Percentiles rank a stretch among this genome's conserved stretches.
These are phyloP conservation scores for Urostyla sp. DNA, from an alignment of 73 alveolate species.

Conservation along the genomic window DNA sequence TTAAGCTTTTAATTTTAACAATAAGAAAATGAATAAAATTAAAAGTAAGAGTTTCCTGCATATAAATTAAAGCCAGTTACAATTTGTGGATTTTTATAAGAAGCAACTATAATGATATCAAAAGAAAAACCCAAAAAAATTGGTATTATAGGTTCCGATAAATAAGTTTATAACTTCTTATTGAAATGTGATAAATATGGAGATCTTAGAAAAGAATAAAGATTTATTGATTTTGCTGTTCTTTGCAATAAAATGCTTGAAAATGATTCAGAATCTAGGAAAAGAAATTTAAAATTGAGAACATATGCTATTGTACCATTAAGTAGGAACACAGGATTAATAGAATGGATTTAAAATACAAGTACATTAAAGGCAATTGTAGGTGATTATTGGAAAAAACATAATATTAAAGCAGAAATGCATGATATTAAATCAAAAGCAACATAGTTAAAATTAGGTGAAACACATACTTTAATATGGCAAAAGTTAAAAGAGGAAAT, in stretches of 20 bases:
- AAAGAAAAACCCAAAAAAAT: constrained; percentile 85
- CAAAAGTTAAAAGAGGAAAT: constrained; percentile 69
- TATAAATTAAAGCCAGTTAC: constrained; percentile 52
- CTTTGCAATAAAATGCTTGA: constrained; percentile 77
- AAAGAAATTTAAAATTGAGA: constrained; percentile 56
- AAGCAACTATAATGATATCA: constrained; percentile 48
- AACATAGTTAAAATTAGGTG: constrained; percentile 13
- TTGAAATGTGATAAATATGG: constrained; percentile 75
- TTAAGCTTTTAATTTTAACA: background rate
- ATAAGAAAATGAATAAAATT: background rate
- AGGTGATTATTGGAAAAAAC: constrained; percentile 61
- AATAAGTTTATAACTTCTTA: constrained; percentile 62
- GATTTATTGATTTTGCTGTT: constrained; percentile 68
- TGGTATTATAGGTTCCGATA: constrained; percentile 71
- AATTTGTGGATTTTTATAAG: constrained; percentile 53
- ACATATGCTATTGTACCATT: constrained; percentile 75
- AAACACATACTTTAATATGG: constrained; percentile 71
- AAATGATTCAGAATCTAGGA: constrained; percentile 62
- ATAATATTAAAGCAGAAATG: constrained; percentile 67
- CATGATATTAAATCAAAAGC: constrained; percentile 45
- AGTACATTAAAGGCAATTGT: constrained; percentile 69
- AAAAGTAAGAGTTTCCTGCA: constrained; percentile 30
- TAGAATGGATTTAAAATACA: constrained; percentile 88
- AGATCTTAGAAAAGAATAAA: constrained; percentile 80
- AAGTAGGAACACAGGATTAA: constrained; percentile 68